Conservation (phyloP, 257 asterid genomes). For the Rhazya stricta region DNA sequence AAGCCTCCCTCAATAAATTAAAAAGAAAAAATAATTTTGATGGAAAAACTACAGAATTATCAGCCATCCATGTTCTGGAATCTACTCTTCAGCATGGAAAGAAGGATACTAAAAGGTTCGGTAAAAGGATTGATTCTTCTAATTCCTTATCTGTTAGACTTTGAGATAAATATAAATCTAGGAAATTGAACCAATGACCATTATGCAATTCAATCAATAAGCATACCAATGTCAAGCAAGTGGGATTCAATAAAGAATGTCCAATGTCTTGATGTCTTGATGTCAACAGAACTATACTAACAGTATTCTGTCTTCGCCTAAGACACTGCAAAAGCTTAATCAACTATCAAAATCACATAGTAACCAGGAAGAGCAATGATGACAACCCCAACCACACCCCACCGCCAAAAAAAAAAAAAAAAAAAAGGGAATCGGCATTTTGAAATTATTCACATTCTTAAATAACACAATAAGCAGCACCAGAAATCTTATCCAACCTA, state of each 20-base stretch:
- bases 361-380: not conserved
- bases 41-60: not conserved
- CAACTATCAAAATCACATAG: not conserved
- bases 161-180: not conserved
- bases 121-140: too few relatives aligned
- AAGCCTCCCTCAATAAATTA: not conserved
- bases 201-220: not conserved
- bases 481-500: constrained; percentile 42
- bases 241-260: not conserved
- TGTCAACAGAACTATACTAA: not conserved
- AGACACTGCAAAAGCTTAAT: not conserved
- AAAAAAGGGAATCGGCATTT: not conserved
- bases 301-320: not conserved
- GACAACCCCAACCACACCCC: too few relatives aligned
- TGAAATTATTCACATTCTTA: not conserved
- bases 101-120: not conserved
- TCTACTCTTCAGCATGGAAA: not conserved
- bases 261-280: not conserved
- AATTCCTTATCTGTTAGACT: not conserved
- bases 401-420: too few relatives aligned
- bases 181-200: not conserved
- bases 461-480: not conserved
- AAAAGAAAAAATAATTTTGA: not conserved
- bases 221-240: not conserved
- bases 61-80: not conserved